phyloP scores from a whole-genome alignment of 1,284 basidiomycete genomes.

The Puccinia hordei region DNA sequence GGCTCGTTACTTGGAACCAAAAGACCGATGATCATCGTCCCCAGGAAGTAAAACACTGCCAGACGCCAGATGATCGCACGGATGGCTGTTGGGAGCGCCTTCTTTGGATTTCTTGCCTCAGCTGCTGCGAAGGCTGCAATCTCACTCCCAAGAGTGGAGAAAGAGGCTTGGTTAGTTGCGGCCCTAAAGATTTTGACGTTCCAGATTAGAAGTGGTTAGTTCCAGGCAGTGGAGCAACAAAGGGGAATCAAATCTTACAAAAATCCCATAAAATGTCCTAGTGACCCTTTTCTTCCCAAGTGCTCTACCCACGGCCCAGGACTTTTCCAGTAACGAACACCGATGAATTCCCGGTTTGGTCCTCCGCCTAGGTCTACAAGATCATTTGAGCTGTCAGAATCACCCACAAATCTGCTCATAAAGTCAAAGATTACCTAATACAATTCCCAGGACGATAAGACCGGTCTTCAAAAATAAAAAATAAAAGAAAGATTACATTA shows the following conservation, averaged over 20 bases:
- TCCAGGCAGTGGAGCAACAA: background rate
- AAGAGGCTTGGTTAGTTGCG: constrained; percentile 61
- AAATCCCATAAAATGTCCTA: constrained; percentile 64
- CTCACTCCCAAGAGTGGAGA: constrained; percentile 60
- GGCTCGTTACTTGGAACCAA: constrained; percentile 72
- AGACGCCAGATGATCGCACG: constrained; percentile 73
- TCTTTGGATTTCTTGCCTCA: constrained; percentile 60
- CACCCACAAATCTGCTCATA: background rate
- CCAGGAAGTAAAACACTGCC: constrained; percentile 61
- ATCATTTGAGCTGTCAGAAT: constrained; percentile 57
- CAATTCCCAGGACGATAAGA: constrained; percentile 41
- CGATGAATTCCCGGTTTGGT: constrained; percentile 59
- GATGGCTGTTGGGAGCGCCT: constrained; percentile 56
- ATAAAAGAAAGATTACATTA: background rate
- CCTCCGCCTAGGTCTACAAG: constrained; percentile 65
- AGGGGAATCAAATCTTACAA: constrained; percentile 57
- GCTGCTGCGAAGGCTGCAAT: constrained; percentile 58
- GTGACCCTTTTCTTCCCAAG: constrained; percentile 56
- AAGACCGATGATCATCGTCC: constrained; percentile 70
- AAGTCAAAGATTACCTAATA: constrained; percentile 22
- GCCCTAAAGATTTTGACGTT: constrained; percentile 56
- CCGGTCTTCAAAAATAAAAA: constrained; percentile 8
- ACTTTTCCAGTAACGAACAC: constrained; percentile 63
- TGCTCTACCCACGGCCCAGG: constrained; percentile 62
- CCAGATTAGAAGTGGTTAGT: background rate